Conservation (phyloP, 129 eudicot genomes). For the Artemisia tridentata region DNA sequence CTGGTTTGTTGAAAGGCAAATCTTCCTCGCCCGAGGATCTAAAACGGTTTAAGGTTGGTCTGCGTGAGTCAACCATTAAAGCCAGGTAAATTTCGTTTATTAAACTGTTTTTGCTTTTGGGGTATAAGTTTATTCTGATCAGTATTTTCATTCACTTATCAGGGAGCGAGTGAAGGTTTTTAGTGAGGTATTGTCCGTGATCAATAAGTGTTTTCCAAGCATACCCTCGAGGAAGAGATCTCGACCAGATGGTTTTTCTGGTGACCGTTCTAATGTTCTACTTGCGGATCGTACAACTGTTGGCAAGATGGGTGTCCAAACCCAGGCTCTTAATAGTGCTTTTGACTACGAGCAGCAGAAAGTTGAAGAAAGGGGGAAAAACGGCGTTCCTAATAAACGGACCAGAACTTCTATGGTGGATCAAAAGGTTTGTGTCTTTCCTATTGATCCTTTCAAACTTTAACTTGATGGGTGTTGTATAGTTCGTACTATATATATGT, state of each 20-base stretch:
- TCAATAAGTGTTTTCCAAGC: conserved; percentile 78
- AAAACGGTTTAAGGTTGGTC: conserved; percentile 59
- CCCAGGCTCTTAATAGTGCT: not conserved
- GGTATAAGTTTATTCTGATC: not conserved
- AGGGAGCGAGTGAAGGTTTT: conserved; percentile 91
- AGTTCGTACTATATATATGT: too few relatives aligned
- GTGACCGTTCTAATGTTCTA: conserved; percentile 58
- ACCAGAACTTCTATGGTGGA: not conserved
- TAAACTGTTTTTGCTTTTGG: conserved; percentile 9
- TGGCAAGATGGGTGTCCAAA: not conserved
- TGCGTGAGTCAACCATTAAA: conserved; percentile 67
- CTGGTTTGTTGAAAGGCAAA: conserved; percentile 58
- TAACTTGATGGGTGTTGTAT: not conserved
- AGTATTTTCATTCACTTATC: conserved; percentile 8
- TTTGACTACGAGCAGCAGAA: not conserved
- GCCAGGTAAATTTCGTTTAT: conserved; percentile 51
- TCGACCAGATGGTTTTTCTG: conserved; percentile 58
- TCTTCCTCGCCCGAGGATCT: conserved; percentile 61
- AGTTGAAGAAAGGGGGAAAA: not conserved
- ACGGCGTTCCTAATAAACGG: not conserved
- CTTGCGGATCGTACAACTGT: conserved; percentile 49
- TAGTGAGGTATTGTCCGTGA: conserved; percentile 64
- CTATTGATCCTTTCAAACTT: not conserved
- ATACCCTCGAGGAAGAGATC: conserved; percentile 85
- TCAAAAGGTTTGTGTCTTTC: not conserved